phyloP scores from a whole-genome alignment of 495 filamentous ascomycete genomes.

The Penicillium alfredii region DNA sequence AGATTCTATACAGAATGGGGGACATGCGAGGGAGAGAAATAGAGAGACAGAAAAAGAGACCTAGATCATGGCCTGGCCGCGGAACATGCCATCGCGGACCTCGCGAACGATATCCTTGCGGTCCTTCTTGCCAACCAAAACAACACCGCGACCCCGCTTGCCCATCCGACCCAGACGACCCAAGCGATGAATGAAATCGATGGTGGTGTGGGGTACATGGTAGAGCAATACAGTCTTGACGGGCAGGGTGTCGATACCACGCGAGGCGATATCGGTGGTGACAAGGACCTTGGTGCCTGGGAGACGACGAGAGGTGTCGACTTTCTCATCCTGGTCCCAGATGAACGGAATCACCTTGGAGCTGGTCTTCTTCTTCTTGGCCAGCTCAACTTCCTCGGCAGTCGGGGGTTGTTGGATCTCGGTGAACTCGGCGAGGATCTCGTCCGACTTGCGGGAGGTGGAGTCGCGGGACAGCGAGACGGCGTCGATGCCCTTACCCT shows the following conservation, averaged over 20 bases:
- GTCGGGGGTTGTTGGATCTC: slow-evolving; percentile 42
- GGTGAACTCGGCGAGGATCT: slow-evolving; percentile 74
- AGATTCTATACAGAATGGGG: slow-evolving; percentile 17
- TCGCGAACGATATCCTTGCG: slow-evolving; percentile 85
- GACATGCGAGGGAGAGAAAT: no score
- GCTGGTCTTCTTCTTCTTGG: slow-evolving; percentile 27
- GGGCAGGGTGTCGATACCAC: slow-evolving; percentile 91
- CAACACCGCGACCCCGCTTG: slow-evolving; percentile 78
- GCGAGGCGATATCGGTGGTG: slow-evolving; percentile 83
- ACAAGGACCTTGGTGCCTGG: slow-evolving; percentile 85
- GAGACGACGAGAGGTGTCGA: slow-evolving; percentile 27
- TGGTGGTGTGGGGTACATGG: slow-evolving; percentile 90
- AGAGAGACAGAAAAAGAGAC: slow-evolving; percentile 8
- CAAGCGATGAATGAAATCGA: slow-evolving; percentile 95
- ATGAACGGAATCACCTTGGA: slow-evolving; percentile 32
- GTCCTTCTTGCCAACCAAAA: slow-evolving; percentile 84
- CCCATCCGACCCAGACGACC: slow-evolving; percentile 92
- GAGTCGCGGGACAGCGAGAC: slow-evolving; percentile 77
- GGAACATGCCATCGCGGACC: slow-evolving; percentile 91
- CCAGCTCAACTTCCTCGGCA: slow-evolving; percentile 34
- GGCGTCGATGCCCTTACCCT: slow-evolving; percentile 80
- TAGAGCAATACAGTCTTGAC: slow-evolving; percentile 88
- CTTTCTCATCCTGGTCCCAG: slow-evolving; percentile 18
- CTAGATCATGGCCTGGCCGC: slow-evolving; percentile 78
- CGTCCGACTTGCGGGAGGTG: slow-evolving; percentile 60